Conservation (phyloP, 2,329 filamentous ascomycete genomes). For the Aspergillus hortae region DNA sequence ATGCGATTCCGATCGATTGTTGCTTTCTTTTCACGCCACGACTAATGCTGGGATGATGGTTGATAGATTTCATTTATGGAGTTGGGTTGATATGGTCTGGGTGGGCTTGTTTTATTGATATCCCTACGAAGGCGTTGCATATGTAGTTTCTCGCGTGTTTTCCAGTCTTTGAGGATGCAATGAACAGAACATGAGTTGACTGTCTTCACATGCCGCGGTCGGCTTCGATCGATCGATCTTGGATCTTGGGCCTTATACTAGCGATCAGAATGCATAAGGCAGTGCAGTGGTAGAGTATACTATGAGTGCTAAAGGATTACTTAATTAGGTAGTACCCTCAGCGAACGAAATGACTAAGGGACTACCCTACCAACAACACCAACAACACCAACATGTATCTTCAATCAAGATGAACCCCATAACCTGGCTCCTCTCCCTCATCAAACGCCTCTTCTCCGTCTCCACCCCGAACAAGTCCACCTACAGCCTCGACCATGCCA, state of each 20-base stretch:
- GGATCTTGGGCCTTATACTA: too few relatives aligned
- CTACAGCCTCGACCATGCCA: conserved; percentile 56
- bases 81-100: neutral
- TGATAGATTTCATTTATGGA: conserved; percentile 2
- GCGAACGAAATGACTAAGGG: too few relatives aligned
- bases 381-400: too few relatives aligned
- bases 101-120: too few relatives aligned
- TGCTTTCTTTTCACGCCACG: conserved; percentile 7
- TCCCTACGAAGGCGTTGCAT: neutral
- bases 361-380: too few relatives aligned
- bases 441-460: neutral
- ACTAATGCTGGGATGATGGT: conserved; percentile 8
- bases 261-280: too few relatives aligned
- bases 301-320: too few relatives aligned
- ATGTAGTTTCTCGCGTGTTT: too few relatives aligned
- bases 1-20: conserved; percentile 1
- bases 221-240: neutral
- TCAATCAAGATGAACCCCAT: conserved; percentile 2
- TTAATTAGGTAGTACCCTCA: too few relatives aligned
- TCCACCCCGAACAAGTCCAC: neutral
- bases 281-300: too few relatives aligned
- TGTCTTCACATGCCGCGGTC: neutral
- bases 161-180: too few relatives aligned
- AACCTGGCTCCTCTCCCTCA: conserved; percentile 4
- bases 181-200: too few relatives aligned